Evolutionary conservation across 2,329 filamentous ascomycete genomes (phyloP).

Genomic region (Microthyrium microscopicum): DNA sequence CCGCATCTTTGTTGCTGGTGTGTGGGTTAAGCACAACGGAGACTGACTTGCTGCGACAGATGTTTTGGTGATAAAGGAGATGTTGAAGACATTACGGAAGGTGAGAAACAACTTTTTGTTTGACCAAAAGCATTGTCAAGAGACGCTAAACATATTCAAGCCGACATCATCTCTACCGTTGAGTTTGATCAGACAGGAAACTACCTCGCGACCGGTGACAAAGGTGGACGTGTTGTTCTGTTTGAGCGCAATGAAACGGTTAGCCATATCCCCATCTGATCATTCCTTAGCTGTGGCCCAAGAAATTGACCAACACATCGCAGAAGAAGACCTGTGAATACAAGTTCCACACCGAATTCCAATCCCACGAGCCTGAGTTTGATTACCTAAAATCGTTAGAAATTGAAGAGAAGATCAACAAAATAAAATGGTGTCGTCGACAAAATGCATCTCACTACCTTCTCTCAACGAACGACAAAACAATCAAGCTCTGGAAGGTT

Average conservation of each 20-base stretch:
- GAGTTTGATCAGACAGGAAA: conserved; percentile 85
- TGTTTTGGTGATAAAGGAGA: conserved; percentile 99
- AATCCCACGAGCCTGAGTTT: conserved; percentile 98
- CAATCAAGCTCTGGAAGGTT: conserved; percentile 99
- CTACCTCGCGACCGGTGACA: conserved; percentile 80
- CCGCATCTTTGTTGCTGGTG: not conserved
- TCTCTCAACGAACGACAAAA: conserved; percentile 98
- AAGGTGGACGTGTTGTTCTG: conserved; percentile 68
- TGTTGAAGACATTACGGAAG: conserved; percentile 97
- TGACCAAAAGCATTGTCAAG: not conserved
- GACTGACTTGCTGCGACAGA: conserved; percentile 30
- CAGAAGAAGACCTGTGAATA: conserved; percentile 99
- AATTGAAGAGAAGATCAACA: conserved; percentile 99
- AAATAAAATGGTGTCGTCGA: conserved; percentile 98
- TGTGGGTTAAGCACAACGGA: not conserved
- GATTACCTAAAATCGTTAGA: conserved; percentile 98
- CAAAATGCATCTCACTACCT: conserved; percentile 98
- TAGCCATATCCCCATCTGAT: conserved; percentile 20
- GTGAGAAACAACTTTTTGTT: conserved; percentile 24
- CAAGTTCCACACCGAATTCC: conserved; percentile 99
- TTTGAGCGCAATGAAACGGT: conserved; percentile 95
- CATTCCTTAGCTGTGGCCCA: too few relatives aligned
- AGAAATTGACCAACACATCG: conserved; percentile 17
- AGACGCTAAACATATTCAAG: conserved; percentile 34
- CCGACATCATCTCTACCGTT: conserved; percentile 82